phyloP scores from a whole-genome alignment of 73 alveolate species.

The Durusdinium trenchii region DNA sequence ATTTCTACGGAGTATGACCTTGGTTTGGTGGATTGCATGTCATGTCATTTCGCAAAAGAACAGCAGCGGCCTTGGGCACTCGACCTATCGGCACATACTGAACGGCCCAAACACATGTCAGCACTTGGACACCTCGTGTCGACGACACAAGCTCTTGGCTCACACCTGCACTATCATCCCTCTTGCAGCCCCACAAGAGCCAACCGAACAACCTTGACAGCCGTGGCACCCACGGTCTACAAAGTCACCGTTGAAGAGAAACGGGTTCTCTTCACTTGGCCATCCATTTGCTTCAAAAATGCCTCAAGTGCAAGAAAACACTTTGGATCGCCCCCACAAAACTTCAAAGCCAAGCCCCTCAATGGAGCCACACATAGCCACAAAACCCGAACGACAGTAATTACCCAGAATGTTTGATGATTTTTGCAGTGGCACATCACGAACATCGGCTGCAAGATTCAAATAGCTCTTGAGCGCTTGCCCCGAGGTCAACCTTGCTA shows the following conservation, averaged over 20 bases:
- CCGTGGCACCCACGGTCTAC: conserved; percentile 72
- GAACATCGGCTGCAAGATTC: neutral
- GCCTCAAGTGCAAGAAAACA: neutral
- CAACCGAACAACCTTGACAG: neutral
- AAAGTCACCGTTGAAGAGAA: conserved; percentile 90
- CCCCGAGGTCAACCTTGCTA: no score
- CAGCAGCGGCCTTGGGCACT: neutral
- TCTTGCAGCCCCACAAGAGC: neutral
- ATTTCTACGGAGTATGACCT: conserved; percentile 92
- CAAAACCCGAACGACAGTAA: neutral
- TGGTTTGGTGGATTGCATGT: neutral
- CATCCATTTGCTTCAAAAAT: conserved; percentile 43
- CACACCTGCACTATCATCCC: no score
- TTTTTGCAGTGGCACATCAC: neutral
- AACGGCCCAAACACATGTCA: neutral
- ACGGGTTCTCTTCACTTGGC: conserved; percentile 51
- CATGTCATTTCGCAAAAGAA: neutral
- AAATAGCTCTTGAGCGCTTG: neutral
- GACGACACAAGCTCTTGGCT: neutral
- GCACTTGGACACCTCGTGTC: neutral
- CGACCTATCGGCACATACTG: neutral
- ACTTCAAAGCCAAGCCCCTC: neutral
- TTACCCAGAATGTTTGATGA: neutral
- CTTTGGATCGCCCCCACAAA: neutral
- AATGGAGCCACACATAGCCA: neutral